Conservation (phyloP, 805 yeast species). For the Yarrowia alimentaria region DNA sequence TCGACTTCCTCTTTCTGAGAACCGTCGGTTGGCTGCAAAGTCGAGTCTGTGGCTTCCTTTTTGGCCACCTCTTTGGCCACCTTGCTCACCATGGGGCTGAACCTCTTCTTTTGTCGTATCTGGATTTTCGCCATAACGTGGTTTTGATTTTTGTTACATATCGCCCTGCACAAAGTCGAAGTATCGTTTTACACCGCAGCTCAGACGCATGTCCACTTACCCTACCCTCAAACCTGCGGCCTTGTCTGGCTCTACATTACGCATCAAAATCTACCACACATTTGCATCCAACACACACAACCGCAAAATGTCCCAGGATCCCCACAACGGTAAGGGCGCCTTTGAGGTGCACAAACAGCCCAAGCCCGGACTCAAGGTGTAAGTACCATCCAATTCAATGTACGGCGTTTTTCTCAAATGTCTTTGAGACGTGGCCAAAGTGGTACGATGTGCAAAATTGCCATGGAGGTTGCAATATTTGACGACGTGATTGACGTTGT, state of each 20-base stretch:
- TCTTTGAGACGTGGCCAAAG: background rate
- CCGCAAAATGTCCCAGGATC: slow-evolving; percentile 20
- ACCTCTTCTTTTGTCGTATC: slow-evolving; percentile 25
- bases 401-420: too few relatives aligned
- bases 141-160: background rate
- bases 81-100: slow-evolving; percentile 10
- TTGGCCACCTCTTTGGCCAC: background rate
- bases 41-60: too few relatives aligned
- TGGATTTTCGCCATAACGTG: slow-evolving; percentile 17
- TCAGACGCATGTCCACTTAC: too few relatives aligned
- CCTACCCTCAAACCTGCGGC: background rate
- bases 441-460: too few relatives aligned
- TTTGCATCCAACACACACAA: background rate
- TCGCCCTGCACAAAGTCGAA: too few relatives aligned
- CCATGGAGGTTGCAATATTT: too few relatives aligned
- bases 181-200: too few relatives aligned
- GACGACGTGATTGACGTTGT: too few relatives aligned
- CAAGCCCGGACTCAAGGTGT: slow-evolving; percentile 27
- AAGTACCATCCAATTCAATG: too few relatives aligned
- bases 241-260: background rate
- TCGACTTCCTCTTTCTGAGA: background rate
- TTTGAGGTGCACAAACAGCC: slow-evolving; percentile 25
- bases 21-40: too few relatives aligned
- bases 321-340: slow-evolving; percentile 26
- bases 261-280: slow-evolving; percentile 1